A percentile compares a stretch with the other conserved stretches of the same genome.
Conservation (phyloP, 139 green algal species). For the Micractinium sp. region DNA sequence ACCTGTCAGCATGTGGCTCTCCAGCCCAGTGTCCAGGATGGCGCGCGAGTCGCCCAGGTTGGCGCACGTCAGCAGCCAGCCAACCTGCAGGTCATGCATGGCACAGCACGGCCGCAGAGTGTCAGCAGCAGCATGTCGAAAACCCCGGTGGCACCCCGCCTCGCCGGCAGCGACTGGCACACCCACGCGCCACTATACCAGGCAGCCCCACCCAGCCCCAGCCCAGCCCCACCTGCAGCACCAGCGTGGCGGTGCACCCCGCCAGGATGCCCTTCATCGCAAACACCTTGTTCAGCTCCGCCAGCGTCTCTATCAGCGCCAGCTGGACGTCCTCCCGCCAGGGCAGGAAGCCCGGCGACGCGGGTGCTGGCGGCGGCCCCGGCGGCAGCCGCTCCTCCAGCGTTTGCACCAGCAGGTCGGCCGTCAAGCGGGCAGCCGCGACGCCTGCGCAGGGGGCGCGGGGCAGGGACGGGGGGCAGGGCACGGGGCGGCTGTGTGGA, state of each 20-base stretch:
- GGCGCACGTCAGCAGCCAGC: conserved; percentile 84
- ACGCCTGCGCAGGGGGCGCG: neutral
- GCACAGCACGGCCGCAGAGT: conserved; percentile 60
- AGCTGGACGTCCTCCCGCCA: conserved; percentile 47
- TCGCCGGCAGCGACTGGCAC: too few species aligned
- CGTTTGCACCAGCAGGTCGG: conserved; percentile 7
- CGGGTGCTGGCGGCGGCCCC: neutral
- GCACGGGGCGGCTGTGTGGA: neutral
- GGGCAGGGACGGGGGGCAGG: neutral
- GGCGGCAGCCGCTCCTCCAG: conserved; percentile 42
- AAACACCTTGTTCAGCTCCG: conserved; percentile 50
- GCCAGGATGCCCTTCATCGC: conserved; percentile 48
- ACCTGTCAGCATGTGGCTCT: conserved; percentile 47
- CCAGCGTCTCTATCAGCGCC: conserved; percentile 50
- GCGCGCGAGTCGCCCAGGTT: conserved; percentile 89
- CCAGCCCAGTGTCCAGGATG: conserved; percentile 75
- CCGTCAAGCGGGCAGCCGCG: conserved; percentile 42
- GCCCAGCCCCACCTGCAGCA: conserved; percentile 36
- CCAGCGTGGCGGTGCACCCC: conserved; percentile 69
- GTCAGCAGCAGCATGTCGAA: neutral
- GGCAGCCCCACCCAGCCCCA: conserved; percentile 2
- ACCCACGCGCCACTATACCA: too few species aligned
- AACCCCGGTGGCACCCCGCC: neutral
- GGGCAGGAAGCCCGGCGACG: neutral
- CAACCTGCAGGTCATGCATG: conserved; percentile 63